phyloP scores from a whole-genome alignment of 192 early-diverging fungal genomes.

The Coemansia sp. region DNA sequence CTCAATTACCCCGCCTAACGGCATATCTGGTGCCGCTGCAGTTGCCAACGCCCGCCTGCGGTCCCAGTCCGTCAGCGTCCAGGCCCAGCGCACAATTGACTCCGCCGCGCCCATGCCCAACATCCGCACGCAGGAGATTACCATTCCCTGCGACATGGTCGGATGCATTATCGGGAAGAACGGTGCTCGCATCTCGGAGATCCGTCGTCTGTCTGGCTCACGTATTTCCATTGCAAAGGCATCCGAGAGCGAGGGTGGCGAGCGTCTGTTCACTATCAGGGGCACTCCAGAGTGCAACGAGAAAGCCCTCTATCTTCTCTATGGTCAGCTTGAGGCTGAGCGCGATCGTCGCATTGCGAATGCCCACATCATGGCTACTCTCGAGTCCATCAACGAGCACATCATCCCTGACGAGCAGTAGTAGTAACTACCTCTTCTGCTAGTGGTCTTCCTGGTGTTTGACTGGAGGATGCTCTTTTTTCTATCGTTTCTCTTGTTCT shows the following conservation, averaged over 20 bases:
- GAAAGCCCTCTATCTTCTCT: slow-evolving; percentile 88
- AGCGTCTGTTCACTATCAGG: slow-evolving; percentile 90
- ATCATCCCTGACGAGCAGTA: slow-evolving; percentile 32
- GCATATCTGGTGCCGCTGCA: slow-evolving; percentile 16
- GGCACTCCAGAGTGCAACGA: slow-evolving; percentile 86
- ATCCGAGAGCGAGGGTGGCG: slow-evolving; percentile 74
- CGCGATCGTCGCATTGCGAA: slow-evolving; percentile 70
- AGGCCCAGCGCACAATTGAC: slow-evolving; percentile 47
- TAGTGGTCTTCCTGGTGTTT: background rate
- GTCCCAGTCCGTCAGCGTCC: slow-evolving; percentile 55
- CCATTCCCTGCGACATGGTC: slow-evolving; percentile 93
- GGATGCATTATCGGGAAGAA: slow-evolving; percentile 97
- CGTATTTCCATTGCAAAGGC: slow-evolving; percentile 89
- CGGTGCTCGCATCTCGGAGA: slow-evolving; percentile 80
- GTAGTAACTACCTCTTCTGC: too few species aligned
- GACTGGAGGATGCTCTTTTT: background rate
- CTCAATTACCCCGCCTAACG: slow-evolving; percentile 32
- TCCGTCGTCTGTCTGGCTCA: slow-evolving; percentile 75
- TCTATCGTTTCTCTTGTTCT: slow-evolving; percentile 1
- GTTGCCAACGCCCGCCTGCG: slow-evolving; percentile 43
- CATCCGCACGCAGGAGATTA: slow-evolving; percentile 82
- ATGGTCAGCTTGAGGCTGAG: slow-evolving; percentile 87
- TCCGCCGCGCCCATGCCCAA: slow-evolving; percentile 51
- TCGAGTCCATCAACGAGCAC: slow-evolving; percentile 55
- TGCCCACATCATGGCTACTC: slow-evolving; percentile 49